Evolutionary conservation across 371 early-diverging fungal genomes (phyloP), one percentile per base, ranked within the genome.

Genomic region (Catenaria anguillulae): DNA sequence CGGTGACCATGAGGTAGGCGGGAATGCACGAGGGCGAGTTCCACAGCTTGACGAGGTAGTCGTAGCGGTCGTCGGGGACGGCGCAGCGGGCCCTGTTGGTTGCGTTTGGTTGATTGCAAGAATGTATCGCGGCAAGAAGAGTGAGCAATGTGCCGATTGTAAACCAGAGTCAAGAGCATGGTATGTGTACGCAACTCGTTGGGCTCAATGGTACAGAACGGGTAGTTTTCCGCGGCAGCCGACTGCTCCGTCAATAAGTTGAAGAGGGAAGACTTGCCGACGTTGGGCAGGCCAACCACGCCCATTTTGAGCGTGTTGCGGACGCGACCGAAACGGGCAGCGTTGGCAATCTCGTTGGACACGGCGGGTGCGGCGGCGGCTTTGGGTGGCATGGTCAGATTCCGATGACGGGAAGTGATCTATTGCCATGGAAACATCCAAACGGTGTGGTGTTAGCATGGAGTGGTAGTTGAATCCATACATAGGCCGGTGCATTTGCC

Each of bases 241-340:
- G 87, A 74, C 55, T 80, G 79, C 62, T 84, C 85, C 40, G 99
- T 98, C 63, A 99, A 75, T 36, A 87, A 84, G 73, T 99, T 99
- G 80, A 98, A 99, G 69, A 98, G 88, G 15, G 95, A 89, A 8
- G 92, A 92, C 78, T 99, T 99, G 63, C 52, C 72, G 54, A 97
- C 93, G 72, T 99, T 99, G 67, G 99, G 99, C 63, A 99, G 81
- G 45, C 98, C 98, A 21, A 99, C 97, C 54, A 98, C 86, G 68
- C 52, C 52, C 78, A 97, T 93, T 77, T 92, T 91, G 66, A 98
- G 77, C 75, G 95, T 96, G 80, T 93, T 92, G 68, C 88, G 81
- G 62, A 97, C 95, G 67, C 94, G 84, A 56, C 93, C 93, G 55
- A 97, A 50, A 23, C 52, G 52, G 21, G 29, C 52, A 13, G 29